Evolutionary conservation across 345 rosid genomes (phyloP), one percentile per base, ranked within the genome.

Genomic region (Arabis hirsuta): DNA sequence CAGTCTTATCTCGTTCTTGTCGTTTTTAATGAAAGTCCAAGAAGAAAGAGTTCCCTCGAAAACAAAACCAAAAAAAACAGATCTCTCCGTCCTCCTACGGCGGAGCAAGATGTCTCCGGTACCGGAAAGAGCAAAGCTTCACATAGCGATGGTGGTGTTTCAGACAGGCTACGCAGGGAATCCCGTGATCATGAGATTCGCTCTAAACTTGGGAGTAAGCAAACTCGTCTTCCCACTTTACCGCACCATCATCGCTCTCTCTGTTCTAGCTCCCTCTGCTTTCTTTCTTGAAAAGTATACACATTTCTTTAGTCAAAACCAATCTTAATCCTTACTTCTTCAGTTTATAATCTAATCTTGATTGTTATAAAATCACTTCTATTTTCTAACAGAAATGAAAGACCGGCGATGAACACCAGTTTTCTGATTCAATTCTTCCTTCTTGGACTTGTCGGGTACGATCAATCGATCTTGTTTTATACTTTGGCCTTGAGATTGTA

Each of bases 161-260:
- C 88, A 84, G 78, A 71, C 86, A 41, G 89, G 91, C 39, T 85
- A 88, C 71, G 91, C 89, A 0, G 91, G 83, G 16, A 84, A 84
- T 69, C 89, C 84, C 66, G 88, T 86, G 24, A 76, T 88, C 43
- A 66, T 86, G 81, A 80, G 88, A 82, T 75, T 73, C 51, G 91
- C 95, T 29, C 87, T 86, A 31, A 82, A 88, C 78, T 74, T 85
- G 84, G 91, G 87, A 41, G 83, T 88, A 55, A 86, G 91, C 89
- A 88, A 86, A 77, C 85, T 88, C 29, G 85, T 88, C 62, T 88
- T 82, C 80, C 86, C 89, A 31, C 67, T 84, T 66, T 88, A 88
- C 56, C 86, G 95, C 79, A 88, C 79, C 81, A 80, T 84, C 74
- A 62, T 86, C 38, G 91, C 91, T 19, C 74, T 86, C 71, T 74